Conservation (phyloP, 2,329 filamentous ascomycete species). For the Beauveria brongniartii region DNA sequence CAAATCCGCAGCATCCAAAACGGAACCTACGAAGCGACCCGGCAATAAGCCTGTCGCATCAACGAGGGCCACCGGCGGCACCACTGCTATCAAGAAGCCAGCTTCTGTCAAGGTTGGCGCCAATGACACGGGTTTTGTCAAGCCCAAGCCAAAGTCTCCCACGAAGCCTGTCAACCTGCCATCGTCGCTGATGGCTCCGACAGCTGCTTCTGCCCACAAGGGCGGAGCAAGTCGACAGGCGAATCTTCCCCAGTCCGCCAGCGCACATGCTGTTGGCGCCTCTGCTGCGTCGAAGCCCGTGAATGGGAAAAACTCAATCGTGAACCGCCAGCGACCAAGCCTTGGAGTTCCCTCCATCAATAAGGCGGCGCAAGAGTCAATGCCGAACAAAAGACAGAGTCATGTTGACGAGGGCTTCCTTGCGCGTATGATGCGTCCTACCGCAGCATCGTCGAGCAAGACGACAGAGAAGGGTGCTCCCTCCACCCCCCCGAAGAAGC, state of each 20-base stretch:
- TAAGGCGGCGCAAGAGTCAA: conserved; percentile 29
- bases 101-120: conserved; percentile 31
- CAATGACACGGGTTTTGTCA: conserved; percentile 38
- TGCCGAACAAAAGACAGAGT: conserved; percentile 39
- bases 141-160: conserved; percentile 58
- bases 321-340: conserved; percentile 41
- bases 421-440: conserved; percentile 76
- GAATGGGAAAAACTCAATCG: conserved; percentile 38
- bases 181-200: conserved; percentile 60
- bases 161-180: conserved; percentile 61
- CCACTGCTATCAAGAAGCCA: conserved; percentile 34
- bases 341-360: conserved; percentile 53
- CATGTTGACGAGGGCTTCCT: conserved; percentile 63
- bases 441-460: conserved; percentile 60
- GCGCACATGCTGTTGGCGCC: conserved; percentile 25
- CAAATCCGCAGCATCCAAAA: conserved; percentile 16
- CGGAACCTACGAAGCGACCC: conserved; percentile 20
- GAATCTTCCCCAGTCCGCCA: conserved; percentile 27
- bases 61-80: conserved; percentile 23
- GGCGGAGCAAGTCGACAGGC: conserved; percentile 22
- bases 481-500: conserved; percentile 40
- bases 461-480: conserved; percentile 50
- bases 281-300: conserved; percentile 27
- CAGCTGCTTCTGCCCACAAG: conserved; percentile 61
- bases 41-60: conserved; percentile 17